Percentiles rank a stretch among this genome's conserved stretches.
phyloP scores from a whole-genome alignment of 306 rosid genomes.

The Phaseolus lunatus region DNA sequence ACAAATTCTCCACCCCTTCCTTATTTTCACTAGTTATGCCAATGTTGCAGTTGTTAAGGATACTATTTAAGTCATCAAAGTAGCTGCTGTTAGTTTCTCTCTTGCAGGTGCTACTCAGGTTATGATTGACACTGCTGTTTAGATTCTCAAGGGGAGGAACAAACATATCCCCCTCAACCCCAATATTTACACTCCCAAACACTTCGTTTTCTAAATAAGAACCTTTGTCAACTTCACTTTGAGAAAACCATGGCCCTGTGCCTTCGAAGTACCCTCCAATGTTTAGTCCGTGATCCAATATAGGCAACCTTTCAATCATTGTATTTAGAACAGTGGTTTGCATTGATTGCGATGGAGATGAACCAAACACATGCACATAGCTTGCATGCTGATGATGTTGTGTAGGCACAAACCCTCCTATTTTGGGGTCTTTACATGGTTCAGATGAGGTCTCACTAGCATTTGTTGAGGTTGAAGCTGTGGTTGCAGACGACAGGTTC shows the following conservation, averaged over 20 bases:
- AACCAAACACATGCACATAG: slow-evolving; percentile 55
- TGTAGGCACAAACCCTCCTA: slow-evolving; percentile 48
- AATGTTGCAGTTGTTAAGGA: slow-evolving; percentile 42
- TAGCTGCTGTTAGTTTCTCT: slow-evolving; percentile 32
- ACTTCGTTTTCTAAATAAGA: slow-evolving; percentile 52
- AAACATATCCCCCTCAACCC: slow-evolving; percentile 58
- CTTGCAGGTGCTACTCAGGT: slow-evolving; percentile 42
- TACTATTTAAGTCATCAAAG: slow-evolving; percentile 45
- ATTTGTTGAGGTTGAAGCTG: slow-evolving; percentile 60
- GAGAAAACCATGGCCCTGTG: slow-evolving; percentile 51
- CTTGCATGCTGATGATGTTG: slow-evolving; percentile 41
- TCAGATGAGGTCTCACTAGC: slow-evolving; percentile 69
- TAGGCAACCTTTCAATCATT: slow-evolving; percentile 58
- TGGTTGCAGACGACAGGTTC: slow-evolving; percentile 59
- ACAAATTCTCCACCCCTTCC: slow-evolving; percentile 58
- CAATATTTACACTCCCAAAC: slow-evolving; percentile 52
- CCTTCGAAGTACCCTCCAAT: slow-evolving; percentile 47
- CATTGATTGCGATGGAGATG: slow-evolving; percentile 51
- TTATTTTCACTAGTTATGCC: slow-evolving; percentile 46
- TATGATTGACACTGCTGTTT: slow-evolving; percentile 32
- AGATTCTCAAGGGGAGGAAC: slow-evolving; percentile 77
- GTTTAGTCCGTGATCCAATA: slow-evolving; percentile 51
- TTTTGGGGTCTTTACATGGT: slow-evolving; percentile 43
- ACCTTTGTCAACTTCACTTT: slow-evolving; percentile 37
- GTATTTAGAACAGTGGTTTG: slow-evolving; percentile 51